These are phyloP conservation scores for Kodamaea hsintzibuensis DNA, from an alignment of 805 yeast species.

Conservation along the genomic window DNA sequence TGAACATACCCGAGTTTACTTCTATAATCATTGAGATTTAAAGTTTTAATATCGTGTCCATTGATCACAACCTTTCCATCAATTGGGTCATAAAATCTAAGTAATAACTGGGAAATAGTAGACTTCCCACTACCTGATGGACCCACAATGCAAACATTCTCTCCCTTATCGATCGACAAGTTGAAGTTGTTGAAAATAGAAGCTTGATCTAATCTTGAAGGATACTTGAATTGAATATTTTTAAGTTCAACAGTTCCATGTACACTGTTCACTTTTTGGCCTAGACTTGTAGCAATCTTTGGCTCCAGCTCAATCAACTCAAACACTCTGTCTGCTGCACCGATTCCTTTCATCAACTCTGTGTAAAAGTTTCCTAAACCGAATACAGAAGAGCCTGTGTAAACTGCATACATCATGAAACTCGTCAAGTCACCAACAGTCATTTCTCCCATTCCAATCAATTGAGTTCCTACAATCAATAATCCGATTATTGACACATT, in stretches of 20 bases:
- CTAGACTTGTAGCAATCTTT: constrained; percentile 63
- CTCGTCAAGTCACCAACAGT: constrained; percentile 88
- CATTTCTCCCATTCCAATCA: constrained; percentile 75
- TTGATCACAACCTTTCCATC: constrained; percentile 67
- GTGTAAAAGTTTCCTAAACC: constrained; percentile 90
- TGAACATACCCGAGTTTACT: constrained; percentile 83
- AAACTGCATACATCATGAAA: constrained; percentile 93
- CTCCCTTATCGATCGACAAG: constrained; percentile 70
- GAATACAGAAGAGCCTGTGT: constrained; percentile 89
- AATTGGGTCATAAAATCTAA: constrained; percentile 81
- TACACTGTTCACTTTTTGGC: constrained; percentile 45
- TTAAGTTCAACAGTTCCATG: constrained; percentile 62
- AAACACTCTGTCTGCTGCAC: constrained; percentile 90
- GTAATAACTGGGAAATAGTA: constrained; percentile 74
- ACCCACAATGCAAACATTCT: constrained; percentile 91
- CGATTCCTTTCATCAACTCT: constrained; percentile 95
- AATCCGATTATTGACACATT: constrained; percentile 77
- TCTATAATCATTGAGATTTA: constrained; percentile 73
- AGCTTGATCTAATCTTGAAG: constrained; percentile 71
- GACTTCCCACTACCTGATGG: constrained; percentile 98
- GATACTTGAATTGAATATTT: constrained; percentile 72
- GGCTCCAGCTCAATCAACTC: constrained; percentile 83
- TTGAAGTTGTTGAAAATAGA: constrained; percentile 61
- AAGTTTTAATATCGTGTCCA: constrained; percentile 57
- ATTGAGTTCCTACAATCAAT: constrained; percentile 74